Evolutionary conservation across 306 rosid species (phyloP), one percentile per base, ranked within the genome.

Genomic region (Lablab purpureus): DNA sequence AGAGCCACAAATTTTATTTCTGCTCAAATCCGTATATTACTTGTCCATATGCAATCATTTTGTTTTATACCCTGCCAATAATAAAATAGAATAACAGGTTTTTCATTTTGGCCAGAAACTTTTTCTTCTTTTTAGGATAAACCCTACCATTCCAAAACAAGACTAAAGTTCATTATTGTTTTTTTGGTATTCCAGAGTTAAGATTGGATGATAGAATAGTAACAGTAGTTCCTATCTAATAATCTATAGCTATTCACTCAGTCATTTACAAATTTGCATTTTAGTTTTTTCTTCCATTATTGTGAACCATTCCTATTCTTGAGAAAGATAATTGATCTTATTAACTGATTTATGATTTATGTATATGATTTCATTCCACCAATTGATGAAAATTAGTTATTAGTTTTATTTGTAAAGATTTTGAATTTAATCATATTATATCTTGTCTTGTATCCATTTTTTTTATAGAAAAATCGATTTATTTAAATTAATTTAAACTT

Each of bases 41-140:
- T 65, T 85, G 88, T 85, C 76, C 17, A 68, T 74, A 80, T 64
- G 30, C 55, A 55, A 81, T n/a, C 74, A 74, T 82, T 36, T 54
- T 32, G 75, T 70, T 46, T 73, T 36, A 37, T 40, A 82, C 72
- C 62, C 14, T n/a, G 47, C 22, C 79, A 78, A 78, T 62, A 69
- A 78, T 21, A 63, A 62, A 71, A 63, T 64, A 63, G 75, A 77
- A 63, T 71, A 63, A 41, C 30, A 30, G 64, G 25, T 28, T 70
- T 82, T 50, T 34, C 55, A 9, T 69, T 76, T 34, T 32, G 46
- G 9, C 54, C 51, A 28, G 13, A 51, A 4, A 1, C 56, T 34
- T 66, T 14, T 34, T 52, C 43, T 1, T 37, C 43, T 37, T 45
- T 19, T 50, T 41, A 19, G 18, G 41, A 4, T 19, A 4, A 80